These are phyloP conservation scores for Mortierella sp. DNA, from an alignment of 371 early-diverging fungal species.

Conservation along the genomic window DNA sequence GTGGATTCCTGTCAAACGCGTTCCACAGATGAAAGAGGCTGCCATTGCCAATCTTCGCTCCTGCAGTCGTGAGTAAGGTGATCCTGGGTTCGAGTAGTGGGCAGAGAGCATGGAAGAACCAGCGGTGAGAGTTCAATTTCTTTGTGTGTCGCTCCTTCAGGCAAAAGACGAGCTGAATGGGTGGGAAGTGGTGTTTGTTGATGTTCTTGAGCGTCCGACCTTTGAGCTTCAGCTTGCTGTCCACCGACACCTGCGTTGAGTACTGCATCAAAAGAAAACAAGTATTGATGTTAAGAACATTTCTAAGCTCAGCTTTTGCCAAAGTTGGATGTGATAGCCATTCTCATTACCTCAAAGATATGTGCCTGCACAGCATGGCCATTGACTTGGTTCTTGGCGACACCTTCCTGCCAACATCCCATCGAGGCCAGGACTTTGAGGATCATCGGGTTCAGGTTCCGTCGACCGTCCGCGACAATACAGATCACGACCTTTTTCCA, in stretches of 20 bases:
- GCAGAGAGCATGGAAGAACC: slow-evolving; percentile 96
- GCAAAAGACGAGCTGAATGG: slow-evolving; percentile 91
- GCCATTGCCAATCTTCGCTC: slow-evolving; percentile 86
- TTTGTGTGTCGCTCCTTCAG: slow-evolving; percentile 91
- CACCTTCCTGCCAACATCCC: slow-evolving; percentile 95
- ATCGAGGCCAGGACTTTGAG: slow-evolving; percentile 86
- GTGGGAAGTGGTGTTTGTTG: slow-evolving; percentile 80
- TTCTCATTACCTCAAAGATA: slow-evolving; percentile 59
- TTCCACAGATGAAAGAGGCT: slow-evolving; percentile 93
- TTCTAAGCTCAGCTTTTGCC: too few relatives aligned
- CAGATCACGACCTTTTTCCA: slow-evolving; percentile 95
- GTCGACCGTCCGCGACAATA: slow-evolving; percentile 85
- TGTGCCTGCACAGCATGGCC: slow-evolving; percentile 79
- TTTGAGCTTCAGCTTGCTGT: slow-evolving; percentile 71
- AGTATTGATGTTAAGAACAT: not conserved
- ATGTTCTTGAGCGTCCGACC: slow-evolving; percentile 60
- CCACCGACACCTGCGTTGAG: slow-evolving; percentile 86
- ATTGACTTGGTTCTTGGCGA: slow-evolving; percentile 78
- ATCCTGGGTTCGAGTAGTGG: slow-evolving; percentile 85
- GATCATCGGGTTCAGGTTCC: slow-evolving; percentile 78
- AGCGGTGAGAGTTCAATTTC: slow-evolving; percentile 97
- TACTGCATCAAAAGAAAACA: slow-evolving; percentile 71
- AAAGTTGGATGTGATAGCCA: too few relatives aligned
- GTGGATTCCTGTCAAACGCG: slow-evolving; percentile 88
- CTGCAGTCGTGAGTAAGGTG: slow-evolving; percentile 93